A percentile compares a stretch with the other conserved stretches of the same genome.
These are phyloP conservation scores for Adenanthera pavonina DNA, from an alignment of 306 rosid species.

Conservation along the genomic window DNA sequence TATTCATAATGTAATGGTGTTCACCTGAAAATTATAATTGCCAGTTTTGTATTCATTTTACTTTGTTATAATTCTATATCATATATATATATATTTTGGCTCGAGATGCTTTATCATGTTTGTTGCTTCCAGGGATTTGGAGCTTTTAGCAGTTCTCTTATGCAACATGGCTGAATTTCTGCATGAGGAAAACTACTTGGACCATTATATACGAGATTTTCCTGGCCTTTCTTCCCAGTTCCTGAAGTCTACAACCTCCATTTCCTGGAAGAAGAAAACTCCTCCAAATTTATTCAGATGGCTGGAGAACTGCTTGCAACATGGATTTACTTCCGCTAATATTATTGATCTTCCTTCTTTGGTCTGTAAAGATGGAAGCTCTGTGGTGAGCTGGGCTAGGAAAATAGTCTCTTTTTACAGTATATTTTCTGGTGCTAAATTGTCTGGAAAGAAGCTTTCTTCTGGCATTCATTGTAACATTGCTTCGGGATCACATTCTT, in stretches of 20 bases:
- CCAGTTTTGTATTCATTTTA: conserved; percentile 3
- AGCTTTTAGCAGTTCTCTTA: conserved; percentile 72
- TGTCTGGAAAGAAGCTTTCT: conserved; percentile 75
- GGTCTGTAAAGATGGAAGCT: conserved; percentile 68
- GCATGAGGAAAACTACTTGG: conserved; percentile 76
- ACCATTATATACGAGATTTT: conserved; percentile 90
- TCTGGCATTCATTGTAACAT: conserved; percentile 82
- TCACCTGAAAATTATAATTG: conserved; percentile 10
- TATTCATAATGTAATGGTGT: conserved; percentile 21
- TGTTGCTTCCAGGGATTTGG: conserved; percentile 72
- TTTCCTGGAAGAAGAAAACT: conserved; percentile 49
- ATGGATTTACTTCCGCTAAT: conserved; percentile 63
- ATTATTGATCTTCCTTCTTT: conserved; percentile 68
- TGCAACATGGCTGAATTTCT: conserved; percentile 78
- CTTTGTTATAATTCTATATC: conserved; percentile 30
- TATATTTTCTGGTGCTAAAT: conserved; percentile 81
- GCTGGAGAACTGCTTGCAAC: conserved; percentile 85
- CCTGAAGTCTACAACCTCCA: conserved; percentile 45
- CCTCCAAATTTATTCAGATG: conserved; percentile 91
- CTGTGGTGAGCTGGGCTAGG: conserved; percentile 82
- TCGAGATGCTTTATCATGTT: conserved; percentile 16
- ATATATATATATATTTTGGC: background rate
- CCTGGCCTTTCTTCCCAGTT: conserved; percentile 67
- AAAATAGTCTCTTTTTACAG: conserved; percentile 83
- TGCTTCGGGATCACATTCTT: conserved; percentile 74